Evolutionary conservation across 345 rosid species (phyloP).

Genomic region (Salix viminalis): DNA sequence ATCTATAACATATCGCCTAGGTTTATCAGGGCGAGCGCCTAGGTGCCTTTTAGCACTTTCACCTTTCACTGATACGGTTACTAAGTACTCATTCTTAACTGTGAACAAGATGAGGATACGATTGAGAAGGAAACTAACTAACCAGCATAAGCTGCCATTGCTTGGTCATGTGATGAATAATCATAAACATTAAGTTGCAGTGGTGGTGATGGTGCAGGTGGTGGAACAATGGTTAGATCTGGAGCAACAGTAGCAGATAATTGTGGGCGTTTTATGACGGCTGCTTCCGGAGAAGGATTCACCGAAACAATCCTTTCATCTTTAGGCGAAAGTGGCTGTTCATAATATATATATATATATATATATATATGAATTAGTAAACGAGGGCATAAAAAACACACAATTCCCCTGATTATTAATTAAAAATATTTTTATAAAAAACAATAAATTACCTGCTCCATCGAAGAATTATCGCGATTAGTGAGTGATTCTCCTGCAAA

Average conservation of each 20-base stretch:
- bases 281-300: slow-evolving; percentile 47
- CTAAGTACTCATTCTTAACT: neutral
- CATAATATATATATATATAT: slow-evolving; percentile 19
- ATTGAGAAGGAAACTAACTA: slow-evolving; percentile 10
- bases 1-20: no score
- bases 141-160: slow-evolving; percentile 32
- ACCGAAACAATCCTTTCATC: slow-evolving; percentile 56
- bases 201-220: neutral
- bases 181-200: slow-evolving; percentile 23
- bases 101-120: neutral
- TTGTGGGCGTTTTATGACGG: slow-evolving; percentile 31
- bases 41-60: no score
- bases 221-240: slow-evolving; percentile 23
- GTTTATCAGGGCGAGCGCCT: no score
- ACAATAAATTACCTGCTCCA: neutral
- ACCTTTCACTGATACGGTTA: neutral
- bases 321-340: slow-evolving; percentile 42
- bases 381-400: neutral
- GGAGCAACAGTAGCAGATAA: slow-evolving; percentile 23
- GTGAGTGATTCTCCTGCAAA: neutral
- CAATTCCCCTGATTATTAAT: neutral
- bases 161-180: slow-evolving; percentile 31
- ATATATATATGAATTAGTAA: neutral
- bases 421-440: neutral
- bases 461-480: neutral